Conservation (phyloP, 78 protist species). For the Anaeramoeba ignava region DNA sequence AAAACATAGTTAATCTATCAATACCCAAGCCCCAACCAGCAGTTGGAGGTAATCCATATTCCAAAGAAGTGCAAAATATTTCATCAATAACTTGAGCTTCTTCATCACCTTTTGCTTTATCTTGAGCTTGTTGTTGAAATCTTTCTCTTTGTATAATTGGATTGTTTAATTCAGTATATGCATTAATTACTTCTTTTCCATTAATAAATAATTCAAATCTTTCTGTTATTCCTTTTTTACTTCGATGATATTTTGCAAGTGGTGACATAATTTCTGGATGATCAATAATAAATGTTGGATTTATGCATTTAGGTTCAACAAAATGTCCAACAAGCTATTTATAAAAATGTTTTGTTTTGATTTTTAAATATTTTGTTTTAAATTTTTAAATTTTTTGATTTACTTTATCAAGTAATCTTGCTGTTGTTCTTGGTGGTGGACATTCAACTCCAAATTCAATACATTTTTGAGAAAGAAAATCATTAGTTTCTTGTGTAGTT, state of each 20-base stretch:
- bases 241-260: constrained; percentile 85
- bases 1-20: constrained; percentile 93
- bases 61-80: constrained; percentile 78
- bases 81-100: constrained; percentile 89
- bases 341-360: neutral
- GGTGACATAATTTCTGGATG: constrained; percentile 98
- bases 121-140: constrained; percentile 83
- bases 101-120: constrained; percentile 69
- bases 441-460: constrained; percentile 53
- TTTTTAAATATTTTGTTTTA: neutral
- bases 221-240: constrained; percentile 68
- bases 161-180: constrained; percentile 95
- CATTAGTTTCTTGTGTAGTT: constrained; percentile 1
- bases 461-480: constrained; percentile 11
- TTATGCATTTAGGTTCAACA: constrained; percentile 73
- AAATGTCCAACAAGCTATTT: constrained; percentile 61
- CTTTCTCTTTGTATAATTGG: constrained; percentile 94
- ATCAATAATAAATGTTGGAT: constrained; percentile 95
- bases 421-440: constrained; percentile 82
- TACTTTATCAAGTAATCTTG: constrained; percentile 93
- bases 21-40: constrained; percentile 98
- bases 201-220: constrained; percentile 94
- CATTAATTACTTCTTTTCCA: constrained; percentile 78
- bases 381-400: neutral
- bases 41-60: constrained; percentile 98